Conservation (phyloP, 495 filamentous ascomycete genomes). For the Rhizodiscina lignyota region DNA sequence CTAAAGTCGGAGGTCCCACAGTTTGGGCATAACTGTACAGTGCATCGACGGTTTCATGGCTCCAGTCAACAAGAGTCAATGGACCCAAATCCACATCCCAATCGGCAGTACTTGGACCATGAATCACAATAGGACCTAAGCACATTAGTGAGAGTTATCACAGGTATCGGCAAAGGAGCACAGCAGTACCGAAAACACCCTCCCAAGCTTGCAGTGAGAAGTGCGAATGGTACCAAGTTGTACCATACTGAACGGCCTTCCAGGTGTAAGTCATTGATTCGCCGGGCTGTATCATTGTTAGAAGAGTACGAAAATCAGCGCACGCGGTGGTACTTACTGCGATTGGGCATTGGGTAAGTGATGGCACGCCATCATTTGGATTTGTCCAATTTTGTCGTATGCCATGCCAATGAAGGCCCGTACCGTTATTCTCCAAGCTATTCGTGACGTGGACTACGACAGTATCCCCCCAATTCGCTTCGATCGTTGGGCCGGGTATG, state of each 20-base stretch:
- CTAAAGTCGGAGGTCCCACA: conserved; percentile 5
- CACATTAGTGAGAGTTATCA: no score
- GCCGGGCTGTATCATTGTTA: conserved; percentile 15
- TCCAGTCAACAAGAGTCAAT: conserved; percentile 4
- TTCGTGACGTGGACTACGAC: conserved; percentile 15
- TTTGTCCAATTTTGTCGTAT: conserved; percentile 22
- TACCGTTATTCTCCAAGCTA: conserved; percentile 20
- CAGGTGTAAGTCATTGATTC: conserved; percentile 20
- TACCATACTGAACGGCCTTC: conserved; percentile 15
- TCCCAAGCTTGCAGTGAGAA: conserved; percentile 20
- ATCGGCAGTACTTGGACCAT: not conserved
- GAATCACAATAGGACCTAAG: conserved; percentile 2
- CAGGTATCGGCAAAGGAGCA: not conserved
- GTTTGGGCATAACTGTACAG: conserved; percentile 4
- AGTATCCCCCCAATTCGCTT: conserved; percentile 16
- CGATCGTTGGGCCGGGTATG: conserved; percentile 12
- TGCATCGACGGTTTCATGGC: conserved; percentile 5
- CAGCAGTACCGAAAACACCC: conserved; percentile 13
- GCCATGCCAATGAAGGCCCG: conserved; percentile 26
- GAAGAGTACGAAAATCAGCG: not conserved
- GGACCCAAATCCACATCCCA: conserved; percentile 1
- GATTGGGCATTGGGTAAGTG: conserved; percentile 33
- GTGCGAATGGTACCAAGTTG: conserved; percentile 24
- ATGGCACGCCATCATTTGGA: conserved; percentile 24
- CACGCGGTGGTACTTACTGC: no score